Percentiles rank a stretch among this genome's conserved stretches.
phyloP scores from a whole-genome alignment of 768 basidiomycete species.

The Cystofilobasidium capitatum region DNA sequence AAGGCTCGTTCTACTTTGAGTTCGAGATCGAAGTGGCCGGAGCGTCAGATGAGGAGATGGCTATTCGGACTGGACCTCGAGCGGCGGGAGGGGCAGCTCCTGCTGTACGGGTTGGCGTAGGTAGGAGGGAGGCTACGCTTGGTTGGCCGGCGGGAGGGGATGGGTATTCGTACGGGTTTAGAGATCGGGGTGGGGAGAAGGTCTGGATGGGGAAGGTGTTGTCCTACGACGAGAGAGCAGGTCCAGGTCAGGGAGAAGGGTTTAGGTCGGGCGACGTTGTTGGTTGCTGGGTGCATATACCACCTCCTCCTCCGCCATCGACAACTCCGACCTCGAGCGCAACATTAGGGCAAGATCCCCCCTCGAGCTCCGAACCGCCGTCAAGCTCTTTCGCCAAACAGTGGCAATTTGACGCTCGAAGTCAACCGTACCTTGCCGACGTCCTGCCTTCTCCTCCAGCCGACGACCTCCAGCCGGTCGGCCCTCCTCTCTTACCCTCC shows the following conservation, averaged over 20 bases:
- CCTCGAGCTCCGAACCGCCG: not conserved
- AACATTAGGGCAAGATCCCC: not conserved
- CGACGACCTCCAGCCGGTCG: not conserved
- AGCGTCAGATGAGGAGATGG: not conserved
- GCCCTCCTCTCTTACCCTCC: too few relatives aligned
- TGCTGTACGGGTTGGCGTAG: slow-evolving; percentile 86
- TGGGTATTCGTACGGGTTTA: slow-evolving; percentile 81
- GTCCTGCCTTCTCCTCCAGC: not conserved
- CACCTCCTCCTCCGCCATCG: slow-evolving; percentile 48
- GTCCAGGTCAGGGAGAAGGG: slow-evolving; percentile 35
- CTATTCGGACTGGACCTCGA: not conserved
- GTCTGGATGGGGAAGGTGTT: slow-evolving; percentile 71
- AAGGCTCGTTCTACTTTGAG: slow-evolving; percentile 93
- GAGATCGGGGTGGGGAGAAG: slow-evolving; percentile 88
- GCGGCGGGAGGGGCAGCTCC: slow-evolving; percentile 60
- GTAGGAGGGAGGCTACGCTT: slow-evolving; percentile 78
- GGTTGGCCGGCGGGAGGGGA: slow-evolving; percentile 89
- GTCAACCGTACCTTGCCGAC: not conserved
- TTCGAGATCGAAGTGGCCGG: slow-evolving; percentile 54
- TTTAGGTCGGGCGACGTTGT: slow-evolving; percentile 74
- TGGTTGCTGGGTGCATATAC: slow-evolving; percentile 70
- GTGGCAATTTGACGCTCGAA: slow-evolving; percentile 13
- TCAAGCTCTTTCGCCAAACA: slow-evolving; percentile 43
- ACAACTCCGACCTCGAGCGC: not conserved
- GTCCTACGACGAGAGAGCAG: slow-evolving; percentile 50